Conservation (phyloP, 208 protist genomes). For the Leishmania braziliensis region DNA sequence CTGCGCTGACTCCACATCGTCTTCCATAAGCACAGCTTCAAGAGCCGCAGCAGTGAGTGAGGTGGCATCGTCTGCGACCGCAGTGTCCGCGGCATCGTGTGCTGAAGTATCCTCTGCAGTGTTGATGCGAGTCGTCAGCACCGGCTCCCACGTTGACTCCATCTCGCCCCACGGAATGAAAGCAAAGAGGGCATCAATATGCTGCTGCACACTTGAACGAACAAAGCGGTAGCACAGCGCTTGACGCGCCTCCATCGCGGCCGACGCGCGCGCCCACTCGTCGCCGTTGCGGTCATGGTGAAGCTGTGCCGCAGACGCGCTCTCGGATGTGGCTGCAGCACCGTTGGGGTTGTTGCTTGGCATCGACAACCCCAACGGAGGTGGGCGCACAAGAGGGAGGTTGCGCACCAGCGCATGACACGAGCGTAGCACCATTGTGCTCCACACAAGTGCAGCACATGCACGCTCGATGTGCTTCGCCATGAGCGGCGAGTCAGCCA, state of each 20-base stretch:
- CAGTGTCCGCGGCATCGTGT: neutral
- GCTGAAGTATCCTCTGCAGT: neutral
- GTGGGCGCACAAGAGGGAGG: constrained; percentile 13
- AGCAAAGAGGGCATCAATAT: constrained; percentile 75
- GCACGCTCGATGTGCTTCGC: constrained; percentile 61
- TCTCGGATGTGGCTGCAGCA: neutral
- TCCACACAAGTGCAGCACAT: constrained; percentile 63
- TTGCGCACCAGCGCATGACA: constrained; percentile 39
- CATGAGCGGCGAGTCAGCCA: constrained; percentile 46
- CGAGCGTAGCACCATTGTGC: constrained; percentile 45
- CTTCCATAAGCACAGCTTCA: constrained; percentile 33
- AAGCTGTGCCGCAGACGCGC: neutral
- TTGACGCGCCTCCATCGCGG: constrained; percentile 38
- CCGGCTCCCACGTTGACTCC: constrained; percentile 50
- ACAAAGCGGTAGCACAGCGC: constrained; percentile 56
- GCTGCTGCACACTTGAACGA: constrained; percentile 57
- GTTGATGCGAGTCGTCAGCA: constrained; percentile 12
- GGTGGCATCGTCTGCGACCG: constrained; percentile 12
- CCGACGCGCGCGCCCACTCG: constrained; percentile 30
- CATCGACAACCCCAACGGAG: constrained; percentile 10
- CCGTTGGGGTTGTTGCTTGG: neutral
- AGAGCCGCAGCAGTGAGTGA: constrained; percentile 14
- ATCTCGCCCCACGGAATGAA: constrained; percentile 71
- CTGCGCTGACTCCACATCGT: constrained; percentile 14
- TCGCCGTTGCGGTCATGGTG: constrained; percentile 2